Evolutionary conservation across 306 rosid genomes (phyloP), one percentile per base, ranked within the genome.

Genomic region (Cercis canadensis): DNA sequence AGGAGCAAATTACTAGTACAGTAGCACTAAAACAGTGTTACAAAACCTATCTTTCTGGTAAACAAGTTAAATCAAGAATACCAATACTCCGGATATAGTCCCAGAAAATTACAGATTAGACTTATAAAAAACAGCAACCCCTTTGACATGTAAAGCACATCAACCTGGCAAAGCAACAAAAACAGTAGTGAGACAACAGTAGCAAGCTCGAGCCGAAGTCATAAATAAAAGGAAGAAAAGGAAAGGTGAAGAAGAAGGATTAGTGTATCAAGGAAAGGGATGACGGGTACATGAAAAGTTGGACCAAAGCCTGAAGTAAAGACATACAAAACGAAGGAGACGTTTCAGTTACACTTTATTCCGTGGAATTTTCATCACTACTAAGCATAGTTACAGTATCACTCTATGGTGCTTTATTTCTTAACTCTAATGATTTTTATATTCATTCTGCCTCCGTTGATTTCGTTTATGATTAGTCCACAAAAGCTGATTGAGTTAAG

Each of bases 251-350:
- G 11, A 11, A 41, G 8, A 11, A 11, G 46, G 6, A 7, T 11
- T 3, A 41, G 46, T 6, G 9, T 7, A 8, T 0, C 8, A 12
- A 5, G 14, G 32, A 54, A 8, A 16, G 6, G 60, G 46, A 44
- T 16, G 57, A 9, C 50, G 24, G n/a, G 4, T 31, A 37, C 58
- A 62, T 69, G 45, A 19, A 69, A 60, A 50, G 33, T 58, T 45
- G 51, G 21, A 31, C 9, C 57, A 63, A 62, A 15, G 63, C n/a
- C 41, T 24, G 9, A 65, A 65, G 24, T 65, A 53, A 11, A 60
- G 50, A 43, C 58, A n/a, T 33, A 31, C 6, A 40, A 60, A 77
- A 55, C n/a, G 63, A 12, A 45, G 59, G 63, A 32, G 33, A 49
- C 44, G 5, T 43, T 43, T 43, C 49, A 43, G 49, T 43, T 43